A percentile compares a stretch with the other conserved stretches of the same genome.
phyloP scores from a whole-genome alignment of 495 filamentous ascomycete species.

The Annulohypoxylon stygium region DNA sequence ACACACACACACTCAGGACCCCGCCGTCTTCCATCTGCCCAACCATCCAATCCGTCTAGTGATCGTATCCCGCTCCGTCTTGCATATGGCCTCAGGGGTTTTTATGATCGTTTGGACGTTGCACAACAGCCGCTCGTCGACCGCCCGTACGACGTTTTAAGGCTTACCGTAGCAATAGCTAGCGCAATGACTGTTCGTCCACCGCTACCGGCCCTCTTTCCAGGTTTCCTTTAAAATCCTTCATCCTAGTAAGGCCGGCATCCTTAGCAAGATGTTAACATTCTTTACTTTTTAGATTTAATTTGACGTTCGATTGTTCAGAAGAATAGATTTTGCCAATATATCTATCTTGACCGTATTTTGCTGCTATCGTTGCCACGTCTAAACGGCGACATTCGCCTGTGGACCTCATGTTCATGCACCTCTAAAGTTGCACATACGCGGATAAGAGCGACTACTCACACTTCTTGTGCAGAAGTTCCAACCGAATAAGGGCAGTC shows the following conservation, averaged over 20 bases:
- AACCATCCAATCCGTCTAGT: slow-evolving; percentile 37
- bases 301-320: not conserved
- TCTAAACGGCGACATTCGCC: slow-evolving; percentile 10
- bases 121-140: slow-evolving; percentile 48
- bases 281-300: slow-evolving; percentile 25
- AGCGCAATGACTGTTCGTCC: slow-evolving; percentile 15
- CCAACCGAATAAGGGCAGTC: slow-evolving; percentile 38
- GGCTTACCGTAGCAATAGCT: slow-evolving; percentile 34
- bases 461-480: slow-evolving; percentile 20
- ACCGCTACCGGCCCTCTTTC: slow-evolving; percentile 16
- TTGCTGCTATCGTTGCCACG: slow-evolving; percentile 8
- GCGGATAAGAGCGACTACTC: slow-evolving; percentile 33
- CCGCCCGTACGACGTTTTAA: slow-evolving; percentile 42
- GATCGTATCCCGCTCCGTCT: slow-evolving; percentile 29
- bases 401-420: slow-evolving; percentile 15
- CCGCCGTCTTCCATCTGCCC: slow-evolving; percentile 41
- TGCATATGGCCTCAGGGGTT: slow-evolving; percentile 45
- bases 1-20: slow-evolving; percentile 26
- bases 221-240: slow-evolving; percentile 44
- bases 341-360: slow-evolving; percentile 15
- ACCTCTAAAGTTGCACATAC: slow-evolving; percentile 30
- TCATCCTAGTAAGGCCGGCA: slow-evolving; percentile 34
- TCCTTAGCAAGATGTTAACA: slow-evolving; percentile 22
- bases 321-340: slow-evolving; percentile 1
- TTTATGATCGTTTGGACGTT: slow-evolving; percentile 43